Base-by-base conservation (phyloP, 805 yeast species). In the Schwanniomyces polymorphus region DNA sequence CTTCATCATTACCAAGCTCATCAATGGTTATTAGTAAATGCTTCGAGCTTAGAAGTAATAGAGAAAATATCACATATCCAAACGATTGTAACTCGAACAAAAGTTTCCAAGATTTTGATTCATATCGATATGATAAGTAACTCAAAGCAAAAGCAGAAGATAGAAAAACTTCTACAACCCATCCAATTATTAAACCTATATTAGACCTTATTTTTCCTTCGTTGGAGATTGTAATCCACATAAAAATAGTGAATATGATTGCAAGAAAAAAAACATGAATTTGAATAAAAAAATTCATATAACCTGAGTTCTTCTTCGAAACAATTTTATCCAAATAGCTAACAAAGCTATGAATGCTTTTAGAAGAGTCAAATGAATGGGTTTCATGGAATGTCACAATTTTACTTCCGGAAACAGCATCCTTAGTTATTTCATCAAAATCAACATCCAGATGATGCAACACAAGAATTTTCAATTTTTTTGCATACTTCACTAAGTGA, bases 121-220 rank as follows among this genome's bases (percentile, higher is more conserved):
- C 50, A 27, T 54, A 52, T 2, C 55, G 28, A 4, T 38, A 33
- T 2, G 59, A 52, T n/a, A 64, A 45, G 6, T 69, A 26, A 28
- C 56, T 63, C 14, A 64, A 43, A 0, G 75, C 52, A 0, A 72
- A 70, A 5, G 65, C 51, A 7, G 59, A 38, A 4, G 69, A 55
- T 0, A 70, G 44, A 7, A 59, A 16, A 0, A 59, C 59, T 23
- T 61, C 63, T 5, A 58, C 54, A 5, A 64, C 34, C 77, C 77
- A 72, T 3, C 74, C 76, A 18, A 62, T 38, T 9, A 72, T 27
- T 17, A 72, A 54, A 0, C 77, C 76, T 8, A 67, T 37, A 44
- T 54, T 64, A 2, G 74, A 68, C 26, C 72, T 52, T 10, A 72
- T 58, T 41, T 64, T 65, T 45, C 67, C 70, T 37, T 58, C 58